phyloP scores from a whole-genome alignment of 176 grass and related monocot genomes.

The Leersia perrieri region DNA sequence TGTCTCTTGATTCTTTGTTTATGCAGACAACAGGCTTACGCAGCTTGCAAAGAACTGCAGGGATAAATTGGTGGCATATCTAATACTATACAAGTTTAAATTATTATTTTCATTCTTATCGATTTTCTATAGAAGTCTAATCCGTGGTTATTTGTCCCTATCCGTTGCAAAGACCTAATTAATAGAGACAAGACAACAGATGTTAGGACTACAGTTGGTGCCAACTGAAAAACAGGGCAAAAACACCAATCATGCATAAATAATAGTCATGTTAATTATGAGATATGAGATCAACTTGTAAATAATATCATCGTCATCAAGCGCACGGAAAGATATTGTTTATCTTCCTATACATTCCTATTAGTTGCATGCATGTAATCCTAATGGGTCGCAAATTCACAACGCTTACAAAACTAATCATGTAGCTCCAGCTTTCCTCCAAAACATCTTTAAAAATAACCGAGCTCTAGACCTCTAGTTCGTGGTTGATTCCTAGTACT shows the following conservation, averaged over 20 bases:
- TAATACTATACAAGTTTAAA: too few relatives aligned
- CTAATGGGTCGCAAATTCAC: background rate
- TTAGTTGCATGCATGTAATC: background rate
- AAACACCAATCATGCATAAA: background rate
- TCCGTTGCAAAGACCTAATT: constrained; percentile 4
- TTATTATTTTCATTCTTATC: background rate
- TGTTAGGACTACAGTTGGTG: background rate
- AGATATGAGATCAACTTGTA: background rate
- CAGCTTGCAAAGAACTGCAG: background rate
- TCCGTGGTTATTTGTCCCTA: background rate
- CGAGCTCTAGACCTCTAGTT: background rate
- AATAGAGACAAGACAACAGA: background rate
- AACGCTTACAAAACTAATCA: background rate
- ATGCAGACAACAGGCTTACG: background rate
- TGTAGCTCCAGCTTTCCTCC: background rate
- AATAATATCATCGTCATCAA: background rate
- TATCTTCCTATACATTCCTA: background rate
- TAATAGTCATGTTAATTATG: background rate
- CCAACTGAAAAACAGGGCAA: background rate
- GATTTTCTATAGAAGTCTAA: background rate
- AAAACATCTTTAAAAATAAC: background rate
- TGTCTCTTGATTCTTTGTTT: background rate
- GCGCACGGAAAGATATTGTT: background rate
- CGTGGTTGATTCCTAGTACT: background rate
- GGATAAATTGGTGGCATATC: background rate